Conservation (phyloP, 202 grass and related monocot species). For the Setaria viridis region DNA sequence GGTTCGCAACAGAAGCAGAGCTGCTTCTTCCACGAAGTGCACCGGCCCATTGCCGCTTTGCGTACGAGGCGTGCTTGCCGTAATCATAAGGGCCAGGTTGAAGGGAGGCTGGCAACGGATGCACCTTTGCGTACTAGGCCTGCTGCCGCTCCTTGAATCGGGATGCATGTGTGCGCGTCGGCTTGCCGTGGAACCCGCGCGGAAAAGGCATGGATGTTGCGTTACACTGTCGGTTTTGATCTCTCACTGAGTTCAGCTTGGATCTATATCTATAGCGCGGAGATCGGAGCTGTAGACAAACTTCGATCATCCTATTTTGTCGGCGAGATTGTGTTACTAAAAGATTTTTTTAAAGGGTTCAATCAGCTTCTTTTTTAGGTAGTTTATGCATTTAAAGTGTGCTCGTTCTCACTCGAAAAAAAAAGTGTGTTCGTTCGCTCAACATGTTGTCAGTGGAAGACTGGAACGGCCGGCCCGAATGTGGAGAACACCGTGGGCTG, state of each 20-base stretch:
- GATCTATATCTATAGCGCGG: neutral
- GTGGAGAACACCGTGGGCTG: too few species aligned
- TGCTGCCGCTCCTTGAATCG: neutral
- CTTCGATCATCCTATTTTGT: too few species aligned
- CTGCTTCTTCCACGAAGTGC: neutral
- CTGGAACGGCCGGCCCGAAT: too few species aligned
- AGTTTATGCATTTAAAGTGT: too few species aligned
- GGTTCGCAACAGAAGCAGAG: neutral
- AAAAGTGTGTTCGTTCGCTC: too few species aligned
- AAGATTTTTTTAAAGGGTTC: too few species aligned
- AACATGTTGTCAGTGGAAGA: too few species aligned
- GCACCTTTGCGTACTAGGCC: conserved; percentile 37
- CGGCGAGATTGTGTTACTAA: too few species aligned
- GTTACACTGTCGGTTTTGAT: neutral
- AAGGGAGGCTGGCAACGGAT: neutral
- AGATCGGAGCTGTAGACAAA: neutral
- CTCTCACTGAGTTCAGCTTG: too few species aligned
- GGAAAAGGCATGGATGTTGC: neutral
- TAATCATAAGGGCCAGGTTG: conserved; percentile 15
- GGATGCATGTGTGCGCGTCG: neutral
- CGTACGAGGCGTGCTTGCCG: conserved; percentile 22
- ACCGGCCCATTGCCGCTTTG: conserved; percentile 1
- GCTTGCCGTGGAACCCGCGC: conserved; percentile 12
- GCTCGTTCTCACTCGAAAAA: too few species aligned
- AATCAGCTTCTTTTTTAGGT: too few species aligned